Evolutionary conservation across 2,329 filamentous ascomycete genomes (phyloP).

Genomic region (Microdochium trichocladiopsis): DNA sequence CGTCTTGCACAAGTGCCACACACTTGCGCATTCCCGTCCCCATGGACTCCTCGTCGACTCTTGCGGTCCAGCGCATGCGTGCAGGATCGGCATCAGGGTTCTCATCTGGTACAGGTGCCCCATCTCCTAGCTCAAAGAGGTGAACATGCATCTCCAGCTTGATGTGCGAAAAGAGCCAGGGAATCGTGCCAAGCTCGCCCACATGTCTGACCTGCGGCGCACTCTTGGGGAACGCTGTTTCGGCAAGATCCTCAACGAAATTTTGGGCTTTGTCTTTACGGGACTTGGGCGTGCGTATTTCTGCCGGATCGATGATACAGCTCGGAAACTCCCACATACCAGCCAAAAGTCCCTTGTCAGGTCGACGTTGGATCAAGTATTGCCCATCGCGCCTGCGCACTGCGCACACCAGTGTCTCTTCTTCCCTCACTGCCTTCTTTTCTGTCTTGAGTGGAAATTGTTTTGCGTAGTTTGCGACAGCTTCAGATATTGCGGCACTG

Average conservation of each 20-base stretch:
- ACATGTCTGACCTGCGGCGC: constrained; percentile 18
- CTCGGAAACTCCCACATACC: constrained; percentile 52
- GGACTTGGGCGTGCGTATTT: constrained; percentile 13
- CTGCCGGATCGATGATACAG: constrained; percentile 20
- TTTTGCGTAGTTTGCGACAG: constrained; percentile 35
- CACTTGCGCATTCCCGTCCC: constrained; percentile 53
- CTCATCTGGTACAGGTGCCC: constrained; percentile 1
- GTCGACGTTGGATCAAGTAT: constrained; percentile 42
- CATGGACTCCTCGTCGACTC: constrained; percentile 45
- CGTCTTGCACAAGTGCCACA: constrained; percentile 35
- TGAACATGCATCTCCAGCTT: constrained; percentile 52
- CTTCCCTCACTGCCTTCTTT: constrained; percentile 44
- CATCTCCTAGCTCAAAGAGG: constrained; percentile 29
- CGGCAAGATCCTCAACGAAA: constrained; percentile 7
- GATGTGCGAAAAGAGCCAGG: constrained; percentile 51
- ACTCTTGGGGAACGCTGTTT: constrained; percentile 1
- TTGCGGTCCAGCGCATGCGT: constrained; percentile 25
- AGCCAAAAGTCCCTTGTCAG: constrained; percentile 45
- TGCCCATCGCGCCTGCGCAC: constrained; percentile 31
- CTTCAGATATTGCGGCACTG: constrained; percentile 19
- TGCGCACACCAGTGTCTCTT: constrained; percentile 47
- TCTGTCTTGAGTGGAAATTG: constrained; percentile 42
- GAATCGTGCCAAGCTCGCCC: constrained; percentile 41
- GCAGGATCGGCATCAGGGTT: constrained; percentile 1
- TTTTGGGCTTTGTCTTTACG: constrained; percentile 28